A percentile compares a stretch with the other conserved stretches of the same genome.
These are phyloP conservation scores for Vitis riparia DNA, from an alignment of 164 flowering plant species.

Conservation along the genomic window DNA sequence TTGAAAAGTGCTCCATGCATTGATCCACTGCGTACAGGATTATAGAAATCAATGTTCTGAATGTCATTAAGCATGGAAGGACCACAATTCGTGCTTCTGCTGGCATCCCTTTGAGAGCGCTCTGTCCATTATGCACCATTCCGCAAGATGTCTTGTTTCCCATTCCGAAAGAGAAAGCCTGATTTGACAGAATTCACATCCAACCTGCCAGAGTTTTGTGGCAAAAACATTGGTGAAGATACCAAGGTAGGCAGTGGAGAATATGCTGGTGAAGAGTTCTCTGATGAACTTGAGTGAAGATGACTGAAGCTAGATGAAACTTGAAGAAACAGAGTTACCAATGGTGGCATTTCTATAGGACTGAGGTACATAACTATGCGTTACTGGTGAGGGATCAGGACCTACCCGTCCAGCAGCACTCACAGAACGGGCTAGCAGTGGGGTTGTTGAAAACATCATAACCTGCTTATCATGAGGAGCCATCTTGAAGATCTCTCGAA, in stretches of 20 bases:
- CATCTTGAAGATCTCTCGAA: no score
- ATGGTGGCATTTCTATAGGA: slow-evolving; percentile 85
- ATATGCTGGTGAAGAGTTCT: slow-evolving; percentile 29
- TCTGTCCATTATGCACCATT: slow-evolving; percentile 68
- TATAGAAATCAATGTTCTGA: slow-evolving; percentile 36
- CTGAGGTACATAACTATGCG: slow-evolving; percentile 59
- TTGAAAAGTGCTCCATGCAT: slow-evolving; percentile 20
- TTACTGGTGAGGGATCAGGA: slow-evolving; percentile 53
- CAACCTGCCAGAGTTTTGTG: slow-evolving; percentile 41
- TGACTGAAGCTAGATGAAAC: slow-evolving; percentile 32
- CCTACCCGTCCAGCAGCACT: slow-evolving; percentile 85
- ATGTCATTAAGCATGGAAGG: slow-evolving; percentile 27
- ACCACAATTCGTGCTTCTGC: slow-evolving; percentile 22
- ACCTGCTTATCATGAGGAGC: no score
- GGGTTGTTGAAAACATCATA: slow-evolving; percentile 21
- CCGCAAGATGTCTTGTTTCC: no score
- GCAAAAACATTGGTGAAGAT: slow-evolving; percentile 28
- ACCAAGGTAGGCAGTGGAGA: slow-evolving; percentile 37
- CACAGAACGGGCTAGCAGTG: slow-evolving; percentile 63
- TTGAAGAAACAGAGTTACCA: slow-evolving; percentile 49
- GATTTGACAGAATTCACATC: slow-evolving; percentile 35
- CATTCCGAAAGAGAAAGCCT: no score
- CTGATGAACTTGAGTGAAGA: slow-evolving; percentile 33
- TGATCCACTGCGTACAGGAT: slow-evolving; percentile 25
- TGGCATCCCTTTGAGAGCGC: slow-evolving; percentile 34